Base-by-base conservation (phyloP, 306 rosid genomes). In the Mimosa pudica region DNA sequence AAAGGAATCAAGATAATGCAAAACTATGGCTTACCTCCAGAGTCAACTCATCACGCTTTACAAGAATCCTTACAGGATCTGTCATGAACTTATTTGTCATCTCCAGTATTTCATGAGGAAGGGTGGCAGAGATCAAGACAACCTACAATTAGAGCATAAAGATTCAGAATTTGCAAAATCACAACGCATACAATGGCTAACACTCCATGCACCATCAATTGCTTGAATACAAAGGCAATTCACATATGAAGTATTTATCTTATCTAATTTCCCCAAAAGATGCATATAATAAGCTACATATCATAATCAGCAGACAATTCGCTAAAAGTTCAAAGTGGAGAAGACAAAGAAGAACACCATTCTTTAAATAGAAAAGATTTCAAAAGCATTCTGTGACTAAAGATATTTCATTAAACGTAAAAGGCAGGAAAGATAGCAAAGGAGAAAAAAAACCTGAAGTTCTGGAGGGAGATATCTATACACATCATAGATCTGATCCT, bases 401-500 rank as follows among this genome's bases (percentile, higher is more conserved):
- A 71, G 52, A 79, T 67, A 36, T 60, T 57, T 55, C 30, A 46
- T 20, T 67, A 73, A n/a, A 73, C 58, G 54, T 3, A 6, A 66
- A n/a, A 51, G 45, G 16, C 65, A 24, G 20, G 4, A 7, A 70
- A 36, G 63, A 3, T 5, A 41, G 58, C 42, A 48, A 66, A 48
- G 64, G 82, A 83, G 82, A 70, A 42, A 83, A 81, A 72, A 42
- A 84, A 95, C 99, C 99, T 96, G 99, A 82, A 96, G 96, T 47
- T 93, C 99, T 13, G 99, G 99, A 33, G 99, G 99, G 60, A 96
- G 99, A 85, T 96, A 93, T 87, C 99, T 89, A 77, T 96, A 96
- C 24, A 96, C 96, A 80, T 96, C 99, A 47, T 96, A 96, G 80
- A 96, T 96, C 84, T 96, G 99, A 85, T 96, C 99, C 87, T 96